These are phyloP conservation scores for Pochonia chlamydosporia DNA, from an alignment of 2,329 filamentous ascomycete species.

Conservation along the genomic window DNA sequence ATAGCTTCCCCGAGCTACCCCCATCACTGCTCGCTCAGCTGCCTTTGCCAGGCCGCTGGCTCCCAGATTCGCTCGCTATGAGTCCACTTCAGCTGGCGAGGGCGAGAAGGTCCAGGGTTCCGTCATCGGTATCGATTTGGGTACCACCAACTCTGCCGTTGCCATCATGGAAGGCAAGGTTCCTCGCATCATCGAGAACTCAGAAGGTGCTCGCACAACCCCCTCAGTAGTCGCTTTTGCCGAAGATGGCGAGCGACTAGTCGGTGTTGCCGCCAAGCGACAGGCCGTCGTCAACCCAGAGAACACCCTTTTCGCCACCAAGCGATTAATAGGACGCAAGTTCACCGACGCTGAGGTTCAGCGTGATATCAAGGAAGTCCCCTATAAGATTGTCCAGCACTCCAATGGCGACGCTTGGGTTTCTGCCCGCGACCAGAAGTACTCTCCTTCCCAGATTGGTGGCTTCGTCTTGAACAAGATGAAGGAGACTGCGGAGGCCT, in stretches of 20 bases:
- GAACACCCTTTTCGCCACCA: conserved; percentile 97
- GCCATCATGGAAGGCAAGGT: conserved; percentile 96
- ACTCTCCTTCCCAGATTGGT: conserved; percentile 97
- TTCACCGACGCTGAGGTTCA: conserved; percentile 92
- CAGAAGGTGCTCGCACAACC: conserved; percentile 64
- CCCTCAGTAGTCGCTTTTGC: conserved; percentile 92
- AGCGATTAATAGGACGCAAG: conserved; percentile 97
- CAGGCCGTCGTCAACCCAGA: conserved; percentile 98
- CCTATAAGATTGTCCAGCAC: conserved; percentile 98
- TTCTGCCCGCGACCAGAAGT: conserved; percentile 86
- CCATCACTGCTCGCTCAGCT: conserved; percentile 62
- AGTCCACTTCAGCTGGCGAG: conserved; percentile 50
- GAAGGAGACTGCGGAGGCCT: conserved; percentile 97
- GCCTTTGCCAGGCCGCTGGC: conserved; percentile 62
- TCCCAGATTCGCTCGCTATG: conserved; percentile 71
- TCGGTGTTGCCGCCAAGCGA: conserved; percentile 95
- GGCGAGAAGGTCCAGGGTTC: conserved; percentile 83
- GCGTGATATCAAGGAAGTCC: conserved; percentile 94
- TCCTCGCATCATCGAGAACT: conserved; percentile 95
- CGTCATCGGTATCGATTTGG: conserved; percentile 97
- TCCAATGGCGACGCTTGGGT: conserved; percentile 96
- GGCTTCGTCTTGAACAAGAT: conserved; percentile 96
- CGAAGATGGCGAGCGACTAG: conserved; percentile 90
- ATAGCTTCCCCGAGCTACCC: conserved; percentile 72
- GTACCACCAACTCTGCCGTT: conserved; percentile 96